Evolutionary conservation across 208 protist species (phyloP), one percentile per base, ranked within the genome.

Genomic region (Wallacemonas sp.): DNA sequence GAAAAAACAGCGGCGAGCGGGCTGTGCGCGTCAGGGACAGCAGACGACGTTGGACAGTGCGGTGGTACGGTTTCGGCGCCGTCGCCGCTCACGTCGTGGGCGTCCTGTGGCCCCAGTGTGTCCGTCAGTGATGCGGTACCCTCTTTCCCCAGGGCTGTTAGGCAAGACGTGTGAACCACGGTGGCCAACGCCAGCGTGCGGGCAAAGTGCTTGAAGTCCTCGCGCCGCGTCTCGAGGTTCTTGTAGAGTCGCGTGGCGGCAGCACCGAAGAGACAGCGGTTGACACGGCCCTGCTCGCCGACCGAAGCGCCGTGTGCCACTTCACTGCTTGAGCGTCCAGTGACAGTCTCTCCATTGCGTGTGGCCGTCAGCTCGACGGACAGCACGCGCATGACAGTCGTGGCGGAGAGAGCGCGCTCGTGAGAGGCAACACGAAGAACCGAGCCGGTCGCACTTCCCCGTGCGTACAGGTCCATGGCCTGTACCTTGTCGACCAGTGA

Each of bases 211-310:
- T 33, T 18, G 52, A 59, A 59, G 31, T 59, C 52, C 3, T 25
- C 25, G 12, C 52, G 32, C 16, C 31, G 52, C 10, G 26, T 7
- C n/a, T 4, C 7, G 18, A 59, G 31, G 32, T 7, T 59, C 29
- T 33, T 20, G 38, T 44, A 59, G n/a, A 59, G 52, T 22, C 52
- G 52, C 7, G 31, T 42, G 3, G 32, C 52, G 16, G 52, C 52
- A 4, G 52, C 32, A 23, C 16, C 20, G 52, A 59, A 59, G n/a
- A 59, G 52, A 23, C 52, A 14, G 2, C 52, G 10, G 16, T 59
- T 23, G 14, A 28, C 52, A n/a, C 4, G 29, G 16, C 16, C 52
- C 4, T 12, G 25, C 26, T 36, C 31, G n/a, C 32, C 22, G 3
- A 12, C 52, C 4, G 8, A 16, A 29, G 16, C 32, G 31, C 14